phyloP scores from a whole-genome alignment of 371 early-diverging fungal genomes.

The Syncephalis plumigaleata region DNA sequence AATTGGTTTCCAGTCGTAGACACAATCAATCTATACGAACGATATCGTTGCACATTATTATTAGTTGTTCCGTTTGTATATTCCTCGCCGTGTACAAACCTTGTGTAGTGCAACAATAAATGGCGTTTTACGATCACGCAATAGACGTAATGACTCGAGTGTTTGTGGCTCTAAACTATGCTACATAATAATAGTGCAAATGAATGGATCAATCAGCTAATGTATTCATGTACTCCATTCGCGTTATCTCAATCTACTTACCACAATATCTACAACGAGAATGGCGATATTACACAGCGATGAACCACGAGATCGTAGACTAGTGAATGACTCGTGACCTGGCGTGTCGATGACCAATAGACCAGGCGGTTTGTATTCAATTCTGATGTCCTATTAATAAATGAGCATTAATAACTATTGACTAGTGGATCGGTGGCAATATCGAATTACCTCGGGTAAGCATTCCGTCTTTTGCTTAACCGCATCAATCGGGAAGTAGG shows the following conservation, averaged over 20 bases:
- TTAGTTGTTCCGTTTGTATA: background rate
- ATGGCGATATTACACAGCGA: conserved; percentile 99
- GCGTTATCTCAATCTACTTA: too few species aligned
- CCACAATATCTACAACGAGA: conserved; percentile 97
- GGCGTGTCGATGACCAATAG: conserved; percentile 99
- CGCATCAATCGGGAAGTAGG: conserved; percentile 96
- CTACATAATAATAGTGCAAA: conserved; percentile 1
- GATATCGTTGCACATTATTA: background rate
- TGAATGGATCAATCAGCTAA: too few species aligned
- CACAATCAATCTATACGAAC: conserved; percentile 75
- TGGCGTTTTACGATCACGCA: conserved; percentile 94
- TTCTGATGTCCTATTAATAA: background rate
- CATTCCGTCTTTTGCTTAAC: conserved; percentile 82
- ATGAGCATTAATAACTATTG: too few species aligned
- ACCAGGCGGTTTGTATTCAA: conserved; percentile 84
- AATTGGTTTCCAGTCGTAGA: conserved; percentile 88
- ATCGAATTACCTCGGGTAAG: conserved; percentile 18
- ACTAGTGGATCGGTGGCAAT: too few species aligned
- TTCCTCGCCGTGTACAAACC: background rate
- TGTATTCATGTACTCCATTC: too few species aligned
- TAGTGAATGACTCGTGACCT: conserved; percentile 99
- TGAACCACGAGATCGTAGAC: conserved; percentile 96
- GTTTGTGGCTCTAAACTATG: conserved; percentile 99
- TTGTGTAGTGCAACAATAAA: conserved; percentile 99
- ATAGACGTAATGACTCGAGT: conserved; percentile 88